Base-by-base conservation (phyloP, 2,329 filamentous ascomycete species). In the Paraphoma chrysanthemicola region DNA sequence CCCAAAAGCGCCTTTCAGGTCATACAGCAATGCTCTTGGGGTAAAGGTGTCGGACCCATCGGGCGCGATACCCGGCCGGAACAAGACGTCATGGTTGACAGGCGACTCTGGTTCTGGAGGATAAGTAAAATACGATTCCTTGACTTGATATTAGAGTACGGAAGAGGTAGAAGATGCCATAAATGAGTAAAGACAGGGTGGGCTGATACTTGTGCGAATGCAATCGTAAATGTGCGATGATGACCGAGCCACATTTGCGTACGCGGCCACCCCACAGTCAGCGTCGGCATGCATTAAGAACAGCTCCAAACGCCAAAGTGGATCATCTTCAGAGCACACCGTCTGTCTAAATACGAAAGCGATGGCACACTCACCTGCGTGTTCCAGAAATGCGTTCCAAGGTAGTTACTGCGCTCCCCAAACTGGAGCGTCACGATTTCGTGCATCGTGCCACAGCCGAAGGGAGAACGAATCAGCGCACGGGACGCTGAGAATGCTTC, bases 61-160 rank as follows among this genome's bases (percentile, higher is more conserved):
- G 0, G 88, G 87, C 17, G 90, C 92, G 56, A 96, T 75, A 2
- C 95, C 95, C 0, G 91, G 84, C 14, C 94, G 86, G 79, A 97
- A 99, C 75, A 96, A 92, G 48, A 98, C 83, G 75, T 96, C 89
- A 81, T 96, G 92, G 69, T 96, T 86, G 59, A 96, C 81, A 0
- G 86, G 83, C 6, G 85, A 85, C 57, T 90, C 66, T 86, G 63
- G 58, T 83, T 72, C 91, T 82, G 60, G 88, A 82, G 44, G 85
- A 71, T 97, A 98, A 12, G 93, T 97, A 73, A 98, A 98, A 78
- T 99, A 99, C 1, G 94, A 97, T 82, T 99, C 95, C 90, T 97
- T 45, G 3, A 4, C 4, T 18, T 1, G 48, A 23, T 4, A 33
- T 59, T 9, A 62, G 49, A 18, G 31, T 36, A 43, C 38, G 14